A percentile compares a stretch with the other conserved stretches of the same genome.
Evolutionary conservation across 495 filamentous ascomycete species (phyloP).

Genomic region (Aspergillus asperescens): DNA sequence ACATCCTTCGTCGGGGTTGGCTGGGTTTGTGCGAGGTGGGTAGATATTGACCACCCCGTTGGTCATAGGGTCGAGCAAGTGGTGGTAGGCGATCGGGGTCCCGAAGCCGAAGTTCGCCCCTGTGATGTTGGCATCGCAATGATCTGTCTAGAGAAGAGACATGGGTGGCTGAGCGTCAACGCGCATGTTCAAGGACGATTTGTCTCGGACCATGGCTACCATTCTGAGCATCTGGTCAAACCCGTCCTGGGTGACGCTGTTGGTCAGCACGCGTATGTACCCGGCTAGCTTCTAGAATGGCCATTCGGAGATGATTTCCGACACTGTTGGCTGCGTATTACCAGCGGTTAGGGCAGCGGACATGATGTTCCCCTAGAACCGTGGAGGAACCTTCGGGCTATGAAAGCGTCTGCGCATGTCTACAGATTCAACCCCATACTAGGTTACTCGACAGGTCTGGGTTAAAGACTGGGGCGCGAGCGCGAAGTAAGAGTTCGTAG

Average conservation of each 20-base stretch:
- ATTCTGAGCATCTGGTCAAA: slow-evolving; percentile 23
- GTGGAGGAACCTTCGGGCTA: slow-evolving; percentile 15
- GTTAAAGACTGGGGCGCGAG: slow-evolving; percentile 31
- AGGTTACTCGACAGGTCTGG: slow-evolving; percentile 19
- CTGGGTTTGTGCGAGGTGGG: slow-evolving; percentile 11
- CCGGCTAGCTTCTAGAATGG: slow-evolving; percentile 31
- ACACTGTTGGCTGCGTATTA: slow-evolving; percentile 17
- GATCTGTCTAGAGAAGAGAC: slow-evolving; percentile 24
- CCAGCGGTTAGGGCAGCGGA: slow-evolving; percentile 17
- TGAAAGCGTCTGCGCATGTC: slow-evolving; percentile 37
- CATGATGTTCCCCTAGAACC: slow-evolving; percentile 37
- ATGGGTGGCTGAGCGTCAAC: slow-evolving; percentile 18
- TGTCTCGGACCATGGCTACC: slow-evolving; percentile 36
- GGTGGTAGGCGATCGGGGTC: slow-evolving; percentile 18
- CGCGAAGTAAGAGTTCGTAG: slow-evolving; percentile 33
- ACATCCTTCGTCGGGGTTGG: slow-evolving; percentile 35
- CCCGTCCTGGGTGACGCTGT: slow-evolving; percentile 27
- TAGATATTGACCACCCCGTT: slow-evolving; percentile 20
- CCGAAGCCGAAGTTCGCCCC: slow-evolving; percentile 30
- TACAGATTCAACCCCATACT: slow-evolving; percentile 31
- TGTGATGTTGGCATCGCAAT: slow-evolving; percentile 23
- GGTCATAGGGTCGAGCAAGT: slow-evolving; percentile 17
- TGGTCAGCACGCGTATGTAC: slow-evolving; percentile 35
- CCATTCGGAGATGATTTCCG: slow-evolving; percentile 32
- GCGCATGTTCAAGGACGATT: slow-evolving; percentile 23